A percentile compares a stretch with the other conserved stretches of the same genome.
phyloP scores from a whole-genome alignment of 2,329 filamentous ascomycete species.

The Pseudogymnoascus destructans region DNA sequence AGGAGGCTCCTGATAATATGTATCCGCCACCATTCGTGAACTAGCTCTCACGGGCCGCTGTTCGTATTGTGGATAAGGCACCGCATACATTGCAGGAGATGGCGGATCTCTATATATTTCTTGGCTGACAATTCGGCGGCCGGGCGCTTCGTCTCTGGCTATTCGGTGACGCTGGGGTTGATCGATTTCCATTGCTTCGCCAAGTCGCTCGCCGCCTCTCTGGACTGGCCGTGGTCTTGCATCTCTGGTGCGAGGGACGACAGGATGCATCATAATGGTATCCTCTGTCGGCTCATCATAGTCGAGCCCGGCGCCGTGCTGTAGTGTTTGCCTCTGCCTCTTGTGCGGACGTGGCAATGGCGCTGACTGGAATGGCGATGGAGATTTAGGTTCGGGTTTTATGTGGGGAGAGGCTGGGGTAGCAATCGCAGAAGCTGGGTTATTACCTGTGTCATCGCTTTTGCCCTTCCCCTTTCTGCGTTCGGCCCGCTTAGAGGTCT shows the following conservation, averaged over 20 bases:
- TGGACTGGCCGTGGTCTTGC: not conserved
- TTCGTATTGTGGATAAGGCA: conserved; percentile 20
- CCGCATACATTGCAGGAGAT: conserved; percentile 20
- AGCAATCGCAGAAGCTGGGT: conserved; percentile 25
- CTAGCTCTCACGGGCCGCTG: conserved; percentile 18
- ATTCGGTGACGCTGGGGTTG: not conserved
- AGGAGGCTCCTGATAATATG: conserved; percentile 22
- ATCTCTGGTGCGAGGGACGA: conserved; percentile 12
- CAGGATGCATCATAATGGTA: conserved; percentile 23
- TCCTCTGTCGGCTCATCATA: conserved; percentile 35
- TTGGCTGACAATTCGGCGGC: not conserved
- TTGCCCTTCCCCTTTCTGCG: conserved; percentile 40
- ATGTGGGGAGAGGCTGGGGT: conserved; percentile 39
- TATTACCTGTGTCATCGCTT: conserved; percentile 31
- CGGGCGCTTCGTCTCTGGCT: not conserved
- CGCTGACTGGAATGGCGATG: conserved; percentile 42
- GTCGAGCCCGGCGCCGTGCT: conserved; percentile 30
- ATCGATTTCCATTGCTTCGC: conserved; percentile 9
- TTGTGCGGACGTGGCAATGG: conserved; percentile 43
- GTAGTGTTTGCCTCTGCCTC: conserved; percentile 37
- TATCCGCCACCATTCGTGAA: conserved; percentile 21
- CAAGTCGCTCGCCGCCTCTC: not conserved
- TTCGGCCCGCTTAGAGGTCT: conserved; percentile 35
- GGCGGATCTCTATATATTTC: conserved; percentile 12
- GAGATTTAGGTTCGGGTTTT: conserved; percentile 52